Evolutionary conservation across 352 stramenopile species (phyloP).

Genomic region (Phytophthora pluvialis): DNA sequence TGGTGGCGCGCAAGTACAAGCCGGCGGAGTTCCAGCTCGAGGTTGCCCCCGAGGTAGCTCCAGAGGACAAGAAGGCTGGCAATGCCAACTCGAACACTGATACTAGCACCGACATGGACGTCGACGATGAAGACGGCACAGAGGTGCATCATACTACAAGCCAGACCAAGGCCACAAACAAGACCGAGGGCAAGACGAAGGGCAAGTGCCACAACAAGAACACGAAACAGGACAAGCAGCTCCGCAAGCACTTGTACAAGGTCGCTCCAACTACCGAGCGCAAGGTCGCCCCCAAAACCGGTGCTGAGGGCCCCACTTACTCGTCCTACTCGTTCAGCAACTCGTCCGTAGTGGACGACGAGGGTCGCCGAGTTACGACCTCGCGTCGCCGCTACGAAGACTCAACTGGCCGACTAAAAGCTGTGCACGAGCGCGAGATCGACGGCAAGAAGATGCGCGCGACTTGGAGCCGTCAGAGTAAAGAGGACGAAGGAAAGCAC

Average conservation of each 20-base stretch:
- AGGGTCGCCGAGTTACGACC: slow-evolving; percentile 40
- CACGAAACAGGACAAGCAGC: slow-evolving; percentile 2
- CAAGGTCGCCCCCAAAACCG: background rate
- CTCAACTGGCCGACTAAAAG: slow-evolving; percentile 53
- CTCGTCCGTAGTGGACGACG: slow-evolving; percentile 40
- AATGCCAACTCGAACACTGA: background rate
- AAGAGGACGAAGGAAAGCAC: slow-evolving; percentile 44
- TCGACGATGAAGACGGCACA: slow-evolving; percentile 14
- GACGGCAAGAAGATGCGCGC: slow-evolving; percentile 46
- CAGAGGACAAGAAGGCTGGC: background rate
- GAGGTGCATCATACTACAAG: background rate
- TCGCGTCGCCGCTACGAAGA: slow-evolving; percentile 45
- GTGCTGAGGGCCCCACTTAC: slow-evolving; percentile 4
- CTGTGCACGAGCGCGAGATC: slow-evolving; percentile 32
- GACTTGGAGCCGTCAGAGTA: slow-evolving; percentile 40
- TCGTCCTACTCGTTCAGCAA: slow-evolving; percentile 59
- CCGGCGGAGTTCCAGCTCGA: slow-evolving; percentile 1
- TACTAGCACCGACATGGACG: slow-evolving; percentile 15
- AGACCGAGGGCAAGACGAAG: background rate
- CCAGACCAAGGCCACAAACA: background rate
- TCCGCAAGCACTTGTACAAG: slow-evolving; percentile 4
- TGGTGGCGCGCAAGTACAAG: slow-evolving; percentile 9
- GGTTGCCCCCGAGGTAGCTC: background rate
- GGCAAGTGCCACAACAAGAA: slow-evolving; percentile 5
- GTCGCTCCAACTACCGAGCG: background rate